Base-by-base conservation (phyloP, 2,329 filamentous ascomycete genomes). In the Hypoxylon rubiginosum region DNA sequence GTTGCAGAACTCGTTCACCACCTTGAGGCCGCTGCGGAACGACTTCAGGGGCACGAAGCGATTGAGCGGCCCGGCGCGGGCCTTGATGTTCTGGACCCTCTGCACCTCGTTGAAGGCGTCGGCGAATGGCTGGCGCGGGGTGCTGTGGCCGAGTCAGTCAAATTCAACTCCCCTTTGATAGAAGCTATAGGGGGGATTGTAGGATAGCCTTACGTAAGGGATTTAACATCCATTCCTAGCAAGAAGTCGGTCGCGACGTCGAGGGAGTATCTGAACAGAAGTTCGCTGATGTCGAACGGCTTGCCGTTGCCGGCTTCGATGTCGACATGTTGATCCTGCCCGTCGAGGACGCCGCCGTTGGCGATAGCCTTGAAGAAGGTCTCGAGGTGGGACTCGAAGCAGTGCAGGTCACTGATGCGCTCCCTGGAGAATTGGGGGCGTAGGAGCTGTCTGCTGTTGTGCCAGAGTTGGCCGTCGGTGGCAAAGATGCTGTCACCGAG, bases 161-260 rank as follows among this genome's bases (percentile, higher is more conserved):
- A 24, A 2, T 24, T 24, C 21, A 24, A 30, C 17, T 15, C 36
- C n/a, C n/a, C n/a, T 26, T 58, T 26, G 17, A 19, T 28, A 58
- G 24, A 24, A 46, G n/a, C n/a, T 26, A 36, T 49, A 17, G 43
- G 24, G 48, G 17, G n/a, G 19, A 17, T 49, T 13, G 2, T 62
- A 26, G 9, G 39, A 36, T 19, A 19, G 19, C n/a, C 24, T 19
- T 73, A 17, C 62, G 65, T 65, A 82, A 80, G 80, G 79, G 54
- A 77, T 77, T 34, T 86, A 72, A 13, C 82, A 21, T 91, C 91
- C 66, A 89, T 84, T 3, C 94, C 94, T 2, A 97, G 86, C 28
- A 97, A 81, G 76, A 97, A 97, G 72, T 97, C 92, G 0, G 94
- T 97, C 1, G 92, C 89, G 7, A 92, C 90, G 78, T 97, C 94